These are phyloP conservation scores for Ampelomyces quisqualis DNA, from an alignment of 2,329 filamentous ascomycete species.

Conservation along the genomic window DNA sequence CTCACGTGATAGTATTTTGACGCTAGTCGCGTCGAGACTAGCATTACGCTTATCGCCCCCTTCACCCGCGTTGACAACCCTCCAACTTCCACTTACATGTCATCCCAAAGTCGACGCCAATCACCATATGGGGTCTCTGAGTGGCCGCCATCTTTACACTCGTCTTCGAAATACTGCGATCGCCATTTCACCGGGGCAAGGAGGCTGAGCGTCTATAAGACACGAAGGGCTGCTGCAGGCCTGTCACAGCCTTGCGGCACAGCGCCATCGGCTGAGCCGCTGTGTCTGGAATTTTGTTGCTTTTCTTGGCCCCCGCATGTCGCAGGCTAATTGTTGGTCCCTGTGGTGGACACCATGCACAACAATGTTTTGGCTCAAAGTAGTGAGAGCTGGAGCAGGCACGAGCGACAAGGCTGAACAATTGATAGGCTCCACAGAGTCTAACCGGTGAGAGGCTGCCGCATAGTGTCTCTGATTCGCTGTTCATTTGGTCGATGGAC, in stretches of 20 bases:
- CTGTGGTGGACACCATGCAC: background rate
- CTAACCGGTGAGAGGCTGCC: no score
- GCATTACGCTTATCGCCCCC: conserved; percentile 1
- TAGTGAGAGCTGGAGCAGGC: background rate
- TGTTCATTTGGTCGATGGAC: background rate
- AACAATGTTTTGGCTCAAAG: background rate
- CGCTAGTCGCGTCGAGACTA: conserved; percentile 5
- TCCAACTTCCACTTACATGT: conserved; percentile 33
- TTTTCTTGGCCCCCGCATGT: conserved; percentile 7
- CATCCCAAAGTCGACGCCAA: conserved; percentile 42
- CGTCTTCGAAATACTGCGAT: conserved; percentile 1
- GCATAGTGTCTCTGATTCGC: background rate
- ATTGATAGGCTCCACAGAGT: background rate
- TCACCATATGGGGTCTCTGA: conserved; percentile 36
- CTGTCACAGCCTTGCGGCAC: conserved; percentile 31
- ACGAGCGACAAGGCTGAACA: conserved; percentile 1
- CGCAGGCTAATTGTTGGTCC: background rate
- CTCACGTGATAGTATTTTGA: conserved; percentile 4
- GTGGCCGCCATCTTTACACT: conserved; percentile 15
- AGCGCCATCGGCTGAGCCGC: conserved; percentile 7
- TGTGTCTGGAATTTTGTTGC: conserved; percentile 1
- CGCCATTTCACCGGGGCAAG: no score
- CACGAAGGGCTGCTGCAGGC: conserved; percentile 6
- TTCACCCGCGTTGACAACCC: background rate
- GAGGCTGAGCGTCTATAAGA: conserved; percentile 12